Evolutionary conservation across 2,329 filamentous ascomycete genomes (phyloP).

Genomic region (Colletotrichum eremochloae): DNA sequence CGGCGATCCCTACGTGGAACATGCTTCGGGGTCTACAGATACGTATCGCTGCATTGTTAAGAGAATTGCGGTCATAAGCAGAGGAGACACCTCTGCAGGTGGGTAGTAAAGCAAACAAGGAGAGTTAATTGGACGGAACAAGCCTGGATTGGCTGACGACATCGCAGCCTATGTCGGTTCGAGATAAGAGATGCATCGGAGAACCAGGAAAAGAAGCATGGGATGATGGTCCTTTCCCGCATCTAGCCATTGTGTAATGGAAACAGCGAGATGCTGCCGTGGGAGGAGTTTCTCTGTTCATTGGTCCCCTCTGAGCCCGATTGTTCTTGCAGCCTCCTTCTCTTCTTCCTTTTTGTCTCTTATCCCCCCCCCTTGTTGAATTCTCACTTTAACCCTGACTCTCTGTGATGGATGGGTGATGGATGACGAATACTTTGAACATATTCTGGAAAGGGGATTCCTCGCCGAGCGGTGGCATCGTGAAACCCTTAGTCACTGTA

Average conservation of each 20-base stretch:
- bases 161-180: constrained; percentile 41
- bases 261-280: constrained; percentile 35
- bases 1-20: background rate
- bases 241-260: constrained; percentile 39
- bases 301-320: constrained; percentile 36
- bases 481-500: constrained; percentile 1
- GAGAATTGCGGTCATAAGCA: constrained; percentile 4
- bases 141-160: constrained; percentile 41
- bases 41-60: background rate
- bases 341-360: background rate
- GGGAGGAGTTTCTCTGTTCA: constrained; percentile 14
- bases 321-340: constrained; percentile 45
- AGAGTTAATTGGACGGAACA: constrained; percentile 37
- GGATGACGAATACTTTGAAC: background rate
- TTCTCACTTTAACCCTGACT: background rate
- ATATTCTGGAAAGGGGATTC: background rate
- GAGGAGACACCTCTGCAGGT: constrained; percentile 4
- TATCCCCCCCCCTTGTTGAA: background rate
- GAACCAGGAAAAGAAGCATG: constrained; percentile 21
- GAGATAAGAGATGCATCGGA: constrained; percentile 38
- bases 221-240: constrained; percentile 23
- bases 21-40: constrained; percentile 15
- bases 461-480: constrained; percentile 26
- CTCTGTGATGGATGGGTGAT: constrained; percentile 2
- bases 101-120: constrained; percentile 8